These are phyloP conservation scores for Themeda triandra DNA, from an alignment of 176 grass and related monocot species.

Conservation along the genomic window DNA sequence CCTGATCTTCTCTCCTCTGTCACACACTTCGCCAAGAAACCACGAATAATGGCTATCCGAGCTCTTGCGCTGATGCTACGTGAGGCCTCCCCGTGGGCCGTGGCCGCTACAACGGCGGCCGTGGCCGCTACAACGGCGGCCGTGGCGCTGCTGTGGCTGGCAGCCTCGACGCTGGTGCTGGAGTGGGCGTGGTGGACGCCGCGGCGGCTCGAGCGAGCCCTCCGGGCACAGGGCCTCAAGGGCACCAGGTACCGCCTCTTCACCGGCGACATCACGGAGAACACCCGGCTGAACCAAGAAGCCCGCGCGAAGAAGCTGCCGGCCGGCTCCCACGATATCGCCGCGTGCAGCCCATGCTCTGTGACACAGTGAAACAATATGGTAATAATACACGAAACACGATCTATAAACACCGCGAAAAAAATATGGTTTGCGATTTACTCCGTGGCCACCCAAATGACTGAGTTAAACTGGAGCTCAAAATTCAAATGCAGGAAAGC, in stretches of 20 bases:
- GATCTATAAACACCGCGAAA: too few relatives aligned
- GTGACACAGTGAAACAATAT: conserved; percentile 19
- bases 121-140: conserved; percentile 9
- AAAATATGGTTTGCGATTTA: too few relatives aligned
- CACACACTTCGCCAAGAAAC: neutral
- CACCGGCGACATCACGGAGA: conserved; percentile 35
- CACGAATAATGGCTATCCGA: neutral
- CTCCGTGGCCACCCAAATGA: neutral
- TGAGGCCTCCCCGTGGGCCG: conserved; percentile 18
- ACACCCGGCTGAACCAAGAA: conserved; percentile 23
- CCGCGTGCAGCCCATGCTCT: conserved; percentile 19
- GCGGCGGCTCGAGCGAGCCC: conserved; percentile 29
- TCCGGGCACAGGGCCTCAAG: conserved; percentile 37
- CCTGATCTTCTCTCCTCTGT: too few relatives aligned
- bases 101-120: too few relatives aligned
- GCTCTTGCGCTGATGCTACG: neutral
- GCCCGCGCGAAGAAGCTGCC: conserved; percentile 32
- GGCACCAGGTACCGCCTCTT: conserved; percentile 44
- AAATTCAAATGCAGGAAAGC: conserved; percentile 39
- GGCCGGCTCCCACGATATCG: conserved; percentile 39
- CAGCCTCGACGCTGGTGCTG: neutral
- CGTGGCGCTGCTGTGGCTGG: conserved; percentile 31
- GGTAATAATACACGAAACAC: neutral
- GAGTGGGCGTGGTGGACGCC: conserved; percentile 55
- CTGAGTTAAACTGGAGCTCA: neutral